These are phyloP conservation scores for Cucurbita ficifolia DNA, from an alignment of 306 rosid genomes.

Conservation along the genomic window DNA sequence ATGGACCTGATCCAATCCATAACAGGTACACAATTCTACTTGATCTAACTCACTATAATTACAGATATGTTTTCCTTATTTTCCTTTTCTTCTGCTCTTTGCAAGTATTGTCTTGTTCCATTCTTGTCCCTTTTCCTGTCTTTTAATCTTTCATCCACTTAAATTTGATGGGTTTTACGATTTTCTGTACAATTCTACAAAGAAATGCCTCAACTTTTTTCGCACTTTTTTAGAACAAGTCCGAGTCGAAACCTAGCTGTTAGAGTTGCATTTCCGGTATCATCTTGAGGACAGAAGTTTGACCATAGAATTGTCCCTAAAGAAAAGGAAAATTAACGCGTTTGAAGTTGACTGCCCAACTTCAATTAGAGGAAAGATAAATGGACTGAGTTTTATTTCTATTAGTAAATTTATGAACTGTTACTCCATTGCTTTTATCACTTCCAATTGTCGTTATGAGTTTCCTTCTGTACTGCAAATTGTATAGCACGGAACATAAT, in stretches of 20 bases:
- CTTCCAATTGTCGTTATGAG: neutral
- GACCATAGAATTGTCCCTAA: neutral
- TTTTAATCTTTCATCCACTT: neutral
- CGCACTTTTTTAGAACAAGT: too few relatives aligned
- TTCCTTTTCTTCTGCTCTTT: neutral
- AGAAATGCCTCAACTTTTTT: too few relatives aligned
- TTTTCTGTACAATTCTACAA: neutral
- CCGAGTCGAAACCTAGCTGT: too few relatives aligned
- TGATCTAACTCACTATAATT: neutral
- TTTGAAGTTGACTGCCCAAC: neutral
- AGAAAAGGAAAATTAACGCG: neutral
- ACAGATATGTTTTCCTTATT: neutral
- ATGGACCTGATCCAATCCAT: constrained; percentile 99
- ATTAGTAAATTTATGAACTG: neutral
- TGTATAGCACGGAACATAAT: neutral
- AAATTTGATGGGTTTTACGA: neutral
- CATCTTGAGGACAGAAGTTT: neutral
- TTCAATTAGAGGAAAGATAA: neutral
- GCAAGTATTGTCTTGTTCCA: neutral
- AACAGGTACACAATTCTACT: constrained; percentile 53
- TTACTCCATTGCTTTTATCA: neutral
- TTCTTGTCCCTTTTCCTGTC: neutral
- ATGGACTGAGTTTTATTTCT: neutral
- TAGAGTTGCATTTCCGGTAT: neutral
- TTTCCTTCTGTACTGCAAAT: neutral